A percentile compares a stretch with the other conserved stretches of the same genome.
Conservation (phyloP, 805 yeast genomes). For the Candida succiphila region DNA sequence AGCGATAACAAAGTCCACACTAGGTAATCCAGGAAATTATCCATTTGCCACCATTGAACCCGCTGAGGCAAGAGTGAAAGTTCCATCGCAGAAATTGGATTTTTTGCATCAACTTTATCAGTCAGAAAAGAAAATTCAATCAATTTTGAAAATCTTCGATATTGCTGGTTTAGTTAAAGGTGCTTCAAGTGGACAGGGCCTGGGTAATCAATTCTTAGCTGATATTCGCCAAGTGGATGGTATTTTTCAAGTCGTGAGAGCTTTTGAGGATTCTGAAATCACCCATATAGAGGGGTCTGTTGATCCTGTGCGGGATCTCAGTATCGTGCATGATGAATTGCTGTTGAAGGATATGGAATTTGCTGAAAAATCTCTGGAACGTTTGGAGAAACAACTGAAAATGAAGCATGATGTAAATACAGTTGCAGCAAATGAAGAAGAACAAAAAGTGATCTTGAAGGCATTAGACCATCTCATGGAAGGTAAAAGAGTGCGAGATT, state of each 20-base stretch:
- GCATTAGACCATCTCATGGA: conserved; percentile 70
- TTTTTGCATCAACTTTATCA: conserved; percentile 35
- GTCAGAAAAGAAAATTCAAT: conserved; percentile 42
- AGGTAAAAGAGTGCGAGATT: conserved; percentile 81
- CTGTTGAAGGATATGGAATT: conserved; percentile 59
- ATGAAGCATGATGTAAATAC: too few relatives aligned
- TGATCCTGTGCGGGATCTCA: conserved; percentile 54
- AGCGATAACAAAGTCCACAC: conserved; percentile 48
- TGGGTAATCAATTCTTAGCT: conserved; percentile 64
- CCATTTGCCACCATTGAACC: conserved; percentile 76
- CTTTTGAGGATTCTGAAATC: conserved; percentile 53
- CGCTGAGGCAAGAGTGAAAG: conserved; percentile 49
- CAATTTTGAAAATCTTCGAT: conserved; percentile 50
- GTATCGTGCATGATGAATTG: conserved; percentile 56
- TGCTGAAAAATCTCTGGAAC: conserved; percentile 50
- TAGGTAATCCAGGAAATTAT: conserved; percentile 62
- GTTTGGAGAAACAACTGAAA: conserved; percentile 67
- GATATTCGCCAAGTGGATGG: conserved; percentile 68
- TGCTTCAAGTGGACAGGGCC: conserved; percentile 55
- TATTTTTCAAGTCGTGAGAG: conserved; percentile 58
- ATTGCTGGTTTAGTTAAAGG: conserved; percentile 65
- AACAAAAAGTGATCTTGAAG: conserved; percentile 66
- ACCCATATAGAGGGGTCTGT: conserved; percentile 58
- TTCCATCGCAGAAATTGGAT: conserved; percentile 40
- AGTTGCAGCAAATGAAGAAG: conserved; percentile 69